Base-by-base conservation (phyloP, 176 grass and related monocot genomes). In the Hsuehochloa calcarea region DNA sequence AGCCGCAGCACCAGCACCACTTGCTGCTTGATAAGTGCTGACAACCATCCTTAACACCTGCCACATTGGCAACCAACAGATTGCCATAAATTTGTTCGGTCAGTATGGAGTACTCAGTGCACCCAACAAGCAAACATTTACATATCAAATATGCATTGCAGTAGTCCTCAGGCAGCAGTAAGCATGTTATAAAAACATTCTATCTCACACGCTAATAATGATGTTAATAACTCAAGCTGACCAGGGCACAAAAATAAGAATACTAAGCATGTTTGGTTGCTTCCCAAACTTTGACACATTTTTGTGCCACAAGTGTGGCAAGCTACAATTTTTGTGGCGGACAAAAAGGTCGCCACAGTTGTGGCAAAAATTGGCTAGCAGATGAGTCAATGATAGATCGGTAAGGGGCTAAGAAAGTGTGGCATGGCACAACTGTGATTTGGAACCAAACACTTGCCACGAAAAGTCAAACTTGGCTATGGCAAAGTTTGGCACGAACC, bases 11-110 rank as follows among this genome's bases (percentile, higher is more conserved):
- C 29, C 93, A 67, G 96, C 96, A 63, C 96, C 96, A 89, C 96
- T 99, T 79, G 93, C 96, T 81, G 96, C 96, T 89, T 99, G 96
- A 77, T 99, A 96, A 13, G 96, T 99, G 87, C 96, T 99, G 56
- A 99, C 93, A 83, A 99, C 88, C 96, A 99, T 96, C 80, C 96
- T 96, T 83, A 82, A 65, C 16, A 99, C 93, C 93, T 99, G 73
- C 15, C 78, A 68, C 39, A 78, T 83, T 62, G 64, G 78, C 43
- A 50, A 87, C 68, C 55, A 55, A 45, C 12, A 78, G 20, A 72
- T 79, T 54, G 8, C 8, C 5, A 68, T 41, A 11, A 59, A 20
- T 75, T 75, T 84, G 14, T 61, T 69, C 26, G 3, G 11, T 29
- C 8, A 66, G 34, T 23, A 13, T 17, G 62, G n/a, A n/a, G n/a